Conservation (phyloP, 108 stramenopile genomes). For the Hondaea fermentalgiana region DNA sequence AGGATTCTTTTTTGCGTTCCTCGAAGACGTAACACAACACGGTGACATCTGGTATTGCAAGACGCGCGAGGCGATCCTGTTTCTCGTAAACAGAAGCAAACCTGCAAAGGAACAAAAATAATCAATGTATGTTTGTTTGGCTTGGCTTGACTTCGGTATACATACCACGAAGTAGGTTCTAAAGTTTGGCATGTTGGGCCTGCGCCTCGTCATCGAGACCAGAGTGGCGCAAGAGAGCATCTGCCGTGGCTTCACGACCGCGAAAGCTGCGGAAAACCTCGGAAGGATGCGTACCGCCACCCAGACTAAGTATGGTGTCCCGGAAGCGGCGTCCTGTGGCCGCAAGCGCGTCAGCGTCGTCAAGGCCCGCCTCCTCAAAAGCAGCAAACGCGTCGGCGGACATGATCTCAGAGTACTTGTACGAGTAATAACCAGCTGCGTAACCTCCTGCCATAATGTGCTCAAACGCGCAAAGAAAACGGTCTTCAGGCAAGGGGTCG, state of each 20-base stretch:
- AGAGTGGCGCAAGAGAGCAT: slow-evolving; percentile 64
- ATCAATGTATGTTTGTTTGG: too few species aligned
- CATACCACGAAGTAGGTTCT: neutral
- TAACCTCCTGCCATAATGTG: slow-evolving; percentile 98
- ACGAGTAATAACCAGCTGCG: slow-evolving; percentile 85
- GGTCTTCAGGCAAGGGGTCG: slow-evolving; percentile 76
- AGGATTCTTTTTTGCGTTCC: too few species aligned
- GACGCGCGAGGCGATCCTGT: too few species aligned
- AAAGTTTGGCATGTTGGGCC: neutral
- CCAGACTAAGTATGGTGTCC: slow-evolving; percentile 77
- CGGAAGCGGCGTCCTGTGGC: slow-evolving; percentile 75
- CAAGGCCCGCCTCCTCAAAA: slow-evolving; percentile 93
- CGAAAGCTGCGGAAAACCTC: slow-evolving; percentile 90
- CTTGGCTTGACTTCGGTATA: too few species aligned
- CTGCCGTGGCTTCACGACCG: slow-evolving; percentile 83
- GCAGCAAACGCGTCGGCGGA: slow-evolving; percentile 91
- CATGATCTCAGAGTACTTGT: slow-evolving; percentile 98
- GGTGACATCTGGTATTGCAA: too few species aligned
- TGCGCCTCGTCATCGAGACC: neutral
- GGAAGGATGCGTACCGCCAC: slow-evolving; percentile 74
- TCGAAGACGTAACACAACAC: too few species aligned
- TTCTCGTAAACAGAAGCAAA: too few species aligned
- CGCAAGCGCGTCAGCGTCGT: slow-evolving; percentile 57
- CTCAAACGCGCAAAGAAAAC: slow-evolving; percentile 87
- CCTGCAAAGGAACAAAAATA: too few species aligned